Base-by-base conservation (phyloP, 164 flowering plant species). In the Malania oleifera region DNA sequence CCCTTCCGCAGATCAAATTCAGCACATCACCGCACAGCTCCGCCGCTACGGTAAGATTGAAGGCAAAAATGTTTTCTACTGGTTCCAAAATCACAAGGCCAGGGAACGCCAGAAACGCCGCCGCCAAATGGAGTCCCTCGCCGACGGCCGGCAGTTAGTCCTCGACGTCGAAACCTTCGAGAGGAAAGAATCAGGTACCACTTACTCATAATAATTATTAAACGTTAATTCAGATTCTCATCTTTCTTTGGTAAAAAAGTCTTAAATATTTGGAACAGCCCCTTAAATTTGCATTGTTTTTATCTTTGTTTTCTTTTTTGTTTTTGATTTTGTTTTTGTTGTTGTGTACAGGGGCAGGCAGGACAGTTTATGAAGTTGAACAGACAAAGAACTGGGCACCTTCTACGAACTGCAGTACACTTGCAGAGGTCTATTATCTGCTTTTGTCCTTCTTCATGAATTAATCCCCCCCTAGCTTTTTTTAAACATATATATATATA, bases 81-180 rank as follows among this genome's bases (percentile, higher is more conserved):
- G 97, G 97, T 90, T 90, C 55, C 97, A 90, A 45, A 90, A 90
- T 63, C 97, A 90, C 71, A 90, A 90, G 71, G 96, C 97, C 0
- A 72, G 97, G 48, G 97, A 91, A 43, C 47, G 97, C 13, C 97
- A 86, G 67, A 91, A 87, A 53, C 86, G 97, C 2, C 86, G 95
- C 28, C 82, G 95, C 10, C 78, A 77, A 51, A 74, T 69, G 55
- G 85, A 79, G 40, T 67, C 77, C 10, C 25, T 54, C 6, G 7
- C 34, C 0, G 66, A 52, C 47, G 56, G 45, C n/a, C 48, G 65
- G 19, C 59, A 60, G 13, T 53, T 56, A 19, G 51, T 56, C 6
- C 51, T 45, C 1, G 68, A 74, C 5, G 18, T 49, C 0, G 77
- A 73, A 25, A 63, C 44, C 40, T 17, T 56, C 0, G 80, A 77